These are phyloP conservation scores for Vigna hirtella DNA, from an alignment of 306 rosid genomes.

Conservation along the genomic window DNA sequence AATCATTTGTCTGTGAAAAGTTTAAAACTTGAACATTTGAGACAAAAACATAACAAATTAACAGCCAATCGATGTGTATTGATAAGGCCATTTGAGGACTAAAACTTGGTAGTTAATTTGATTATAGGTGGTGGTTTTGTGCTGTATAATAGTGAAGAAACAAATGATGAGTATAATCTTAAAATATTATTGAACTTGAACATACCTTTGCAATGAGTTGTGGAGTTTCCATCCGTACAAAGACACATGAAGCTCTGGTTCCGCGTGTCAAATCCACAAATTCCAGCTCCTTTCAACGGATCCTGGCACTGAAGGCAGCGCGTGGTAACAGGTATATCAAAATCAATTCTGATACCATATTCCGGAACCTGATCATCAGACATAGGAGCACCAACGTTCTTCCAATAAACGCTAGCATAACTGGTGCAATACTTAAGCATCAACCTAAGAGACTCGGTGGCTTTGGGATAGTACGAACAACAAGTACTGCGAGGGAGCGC, in stretches of 20 bases:
- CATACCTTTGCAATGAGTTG: slow-evolving; percentile 83
- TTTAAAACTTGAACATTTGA: no score
- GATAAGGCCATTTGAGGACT: no score
- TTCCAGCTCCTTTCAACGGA: slow-evolving; percentile 78
- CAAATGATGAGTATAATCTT: background rate
- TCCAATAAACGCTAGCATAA: slow-evolving; percentile 91
- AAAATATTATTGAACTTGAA: background rate
- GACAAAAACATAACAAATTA: no score
- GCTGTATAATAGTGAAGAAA: no score
- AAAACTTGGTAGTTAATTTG: no score
- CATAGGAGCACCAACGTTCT: slow-evolving; percentile 72
- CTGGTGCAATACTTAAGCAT: slow-evolving; percentile 83
- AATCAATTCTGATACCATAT: slow-evolving; percentile 85
- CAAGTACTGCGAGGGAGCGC: slow-evolving; percentile 63
- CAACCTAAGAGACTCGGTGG: slow-evolving; percentile 74
- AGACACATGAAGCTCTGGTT: slow-evolving; percentile 70
- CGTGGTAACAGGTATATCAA: slow-evolving; percentile 79
- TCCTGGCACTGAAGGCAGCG: slow-evolving; percentile 89
- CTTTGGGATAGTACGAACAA: slow-evolving; percentile 87
- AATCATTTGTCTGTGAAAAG: background rate
- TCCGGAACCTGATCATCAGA: slow-evolving; percentile 88
- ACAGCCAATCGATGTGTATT: no score
- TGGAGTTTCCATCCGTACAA: slow-evolving; percentile 72
- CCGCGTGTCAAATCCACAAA: slow-evolving; percentile 75
- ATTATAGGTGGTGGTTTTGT: no score